Conservation (phyloP, 208 protist species). For the Trichomonas gallinae region DNA sequence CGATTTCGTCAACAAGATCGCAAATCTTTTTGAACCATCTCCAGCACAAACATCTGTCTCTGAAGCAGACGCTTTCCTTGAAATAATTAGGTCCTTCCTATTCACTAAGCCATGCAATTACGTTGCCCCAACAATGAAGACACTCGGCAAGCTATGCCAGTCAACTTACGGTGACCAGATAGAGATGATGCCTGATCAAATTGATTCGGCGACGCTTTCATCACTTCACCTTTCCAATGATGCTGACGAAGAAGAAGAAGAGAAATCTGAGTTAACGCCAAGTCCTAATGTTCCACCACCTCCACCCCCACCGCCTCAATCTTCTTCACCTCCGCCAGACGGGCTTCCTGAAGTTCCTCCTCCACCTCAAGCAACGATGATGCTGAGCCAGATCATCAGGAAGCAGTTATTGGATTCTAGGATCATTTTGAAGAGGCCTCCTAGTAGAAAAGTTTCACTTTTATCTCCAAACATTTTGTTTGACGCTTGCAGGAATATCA, state of each 20-base stretch:
- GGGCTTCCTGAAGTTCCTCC: too few relatives aligned
- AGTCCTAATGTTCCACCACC: too few relatives aligned
- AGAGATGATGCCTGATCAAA: background rate
- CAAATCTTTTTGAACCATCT: background rate
- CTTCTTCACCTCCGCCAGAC: too few relatives aligned
- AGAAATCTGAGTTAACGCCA: background rate
- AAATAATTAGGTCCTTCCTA: background rate
- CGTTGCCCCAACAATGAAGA: background rate
- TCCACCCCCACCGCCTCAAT: too few relatives aligned
- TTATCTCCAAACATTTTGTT: background rate
- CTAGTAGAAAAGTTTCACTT: background rate
- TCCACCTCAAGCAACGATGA: too few relatives aligned
- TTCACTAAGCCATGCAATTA: background rate
- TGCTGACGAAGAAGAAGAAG: background rate
- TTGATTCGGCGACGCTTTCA: too few relatives aligned
- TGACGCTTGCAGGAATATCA: background rate
- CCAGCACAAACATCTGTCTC: background rate
- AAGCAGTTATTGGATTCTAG: background rate
- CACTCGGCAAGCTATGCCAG: background rate
- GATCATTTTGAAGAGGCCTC: background rate
- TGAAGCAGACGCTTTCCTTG: background rate
- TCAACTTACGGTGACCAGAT: background rate
- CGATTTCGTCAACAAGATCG: background rate
- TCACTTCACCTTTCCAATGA: too few relatives aligned
- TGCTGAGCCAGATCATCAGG: background rate